phyloP scores from a whole-genome alignment of 345 rosid species.

The Acer saccharum region DNA sequence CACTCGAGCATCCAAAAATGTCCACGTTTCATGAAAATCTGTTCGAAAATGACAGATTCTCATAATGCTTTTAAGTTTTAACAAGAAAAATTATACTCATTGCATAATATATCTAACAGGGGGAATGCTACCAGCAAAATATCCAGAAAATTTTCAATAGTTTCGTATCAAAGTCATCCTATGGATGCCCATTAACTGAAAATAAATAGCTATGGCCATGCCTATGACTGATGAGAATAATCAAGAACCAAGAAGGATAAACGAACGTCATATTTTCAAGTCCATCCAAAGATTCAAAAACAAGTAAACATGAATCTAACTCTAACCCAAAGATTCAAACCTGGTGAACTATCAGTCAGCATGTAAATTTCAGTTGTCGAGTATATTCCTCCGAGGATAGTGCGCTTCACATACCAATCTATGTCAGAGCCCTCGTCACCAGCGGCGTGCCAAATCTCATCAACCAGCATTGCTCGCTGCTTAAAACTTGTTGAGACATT shows the following conservation, averaged over 20 bases:
- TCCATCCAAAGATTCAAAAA: not conserved
- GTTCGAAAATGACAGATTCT: slow-evolving; percentile 19
- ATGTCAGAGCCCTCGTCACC: slow-evolving; percentile 75
- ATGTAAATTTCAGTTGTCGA: slow-evolving; percentile 93
- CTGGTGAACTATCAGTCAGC: slow-evolving; percentile 91
- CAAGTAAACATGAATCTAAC: not conserved
- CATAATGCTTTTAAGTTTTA: not conserved
- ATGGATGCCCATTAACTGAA: not conserved
- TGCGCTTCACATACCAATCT: slow-evolving; percentile 91
- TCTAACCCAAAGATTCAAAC: slow-evolving; percentile 29
- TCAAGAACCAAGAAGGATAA: too few species aligned
- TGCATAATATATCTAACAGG: not conserved
- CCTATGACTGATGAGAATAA: not conserved
- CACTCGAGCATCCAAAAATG: slow-evolving; percentile 75
- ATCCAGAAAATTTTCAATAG: not conserved
- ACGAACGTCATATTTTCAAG: not conserved
- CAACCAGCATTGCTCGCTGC: slow-evolving; percentile 85
- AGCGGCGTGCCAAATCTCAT: slow-evolving; percentile 88
- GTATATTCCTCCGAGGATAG: slow-evolving; percentile 90
- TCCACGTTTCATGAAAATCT: slow-evolving; percentile 83
- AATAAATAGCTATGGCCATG: not conserved
- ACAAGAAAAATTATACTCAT: not conserved
- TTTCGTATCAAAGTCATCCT: not conserved
- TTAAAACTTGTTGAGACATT: slow-evolving; percentile 81
- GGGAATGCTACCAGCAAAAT: not conserved